Conservation (phyloP, 2,329 filamentous ascomycete genomes). For the Stagonosporopsis rhizophila region DNA sequence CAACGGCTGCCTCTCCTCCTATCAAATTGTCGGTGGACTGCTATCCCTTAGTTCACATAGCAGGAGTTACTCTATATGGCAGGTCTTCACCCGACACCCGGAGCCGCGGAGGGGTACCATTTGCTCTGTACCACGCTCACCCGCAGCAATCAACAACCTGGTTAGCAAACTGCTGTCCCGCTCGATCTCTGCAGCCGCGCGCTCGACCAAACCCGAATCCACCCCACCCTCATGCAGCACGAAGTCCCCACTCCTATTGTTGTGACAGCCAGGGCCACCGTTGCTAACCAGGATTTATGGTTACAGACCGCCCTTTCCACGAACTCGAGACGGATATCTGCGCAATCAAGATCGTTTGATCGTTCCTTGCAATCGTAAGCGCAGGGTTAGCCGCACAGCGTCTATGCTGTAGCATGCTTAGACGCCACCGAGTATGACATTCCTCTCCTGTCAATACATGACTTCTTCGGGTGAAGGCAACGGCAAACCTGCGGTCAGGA, state of each 20-base stretch:
- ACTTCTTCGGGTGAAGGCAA: neutral
- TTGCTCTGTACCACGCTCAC: conserved; percentile 4
- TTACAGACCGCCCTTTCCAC: conserved; percentile 15
- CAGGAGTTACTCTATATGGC: conserved; percentile 3
- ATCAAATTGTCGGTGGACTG: neutral
- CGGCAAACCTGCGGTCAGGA: neutral
- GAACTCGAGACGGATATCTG: conserved; percentile 10
- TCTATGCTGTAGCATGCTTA: neutral
- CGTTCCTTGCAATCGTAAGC: conserved; percentile 10
- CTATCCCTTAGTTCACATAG: conserved; percentile 3
- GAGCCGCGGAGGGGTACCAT: conserved; percentile 3
- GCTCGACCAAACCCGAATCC: neutral
- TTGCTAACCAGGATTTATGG: conserved; percentile 6
- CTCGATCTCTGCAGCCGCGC: conserved; percentile 10
- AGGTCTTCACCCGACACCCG: conserved; percentile 5
- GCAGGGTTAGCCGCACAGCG: conserved; percentile 5
- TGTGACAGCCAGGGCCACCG: conserved; percentile 8
- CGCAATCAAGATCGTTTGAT: conserved; percentile 10
- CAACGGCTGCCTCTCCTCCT: neutral
- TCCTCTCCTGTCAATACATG: neutral
- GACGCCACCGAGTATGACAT: neutral
- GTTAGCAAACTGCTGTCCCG: conserved; percentile 1
- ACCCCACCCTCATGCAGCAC: conserved; percentile 9
- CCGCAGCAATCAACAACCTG: neutral
- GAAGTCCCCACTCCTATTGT: neutral